Conservation (phyloP, 1,284 basidiomycete genomes). For the Sanghuangporus baumii region DNA sequence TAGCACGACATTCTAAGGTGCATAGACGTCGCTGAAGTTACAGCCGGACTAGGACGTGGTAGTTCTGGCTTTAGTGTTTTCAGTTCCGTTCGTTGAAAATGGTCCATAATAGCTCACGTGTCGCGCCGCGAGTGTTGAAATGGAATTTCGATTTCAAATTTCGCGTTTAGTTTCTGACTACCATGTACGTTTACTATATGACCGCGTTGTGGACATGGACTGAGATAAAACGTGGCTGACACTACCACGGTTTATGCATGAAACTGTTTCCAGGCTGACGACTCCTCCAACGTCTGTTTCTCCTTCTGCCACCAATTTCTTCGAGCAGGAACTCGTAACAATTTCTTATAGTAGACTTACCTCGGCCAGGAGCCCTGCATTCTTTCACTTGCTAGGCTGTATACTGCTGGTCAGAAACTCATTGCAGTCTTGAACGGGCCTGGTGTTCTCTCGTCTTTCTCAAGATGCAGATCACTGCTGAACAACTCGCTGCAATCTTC, state of each 20-base stretch:
- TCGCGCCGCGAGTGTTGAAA: too few relatives aligned
- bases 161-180: background rate
- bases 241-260: background rate
- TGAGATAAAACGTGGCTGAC: slow-evolving; percentile 1
- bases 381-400: background rate
- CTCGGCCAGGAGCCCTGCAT: slow-evolving; percentile 7
- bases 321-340: slow-evolving; percentile 11
- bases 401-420: background rate
- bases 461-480: slow-evolving; percentile 23
- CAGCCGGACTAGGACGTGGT: too few relatives aligned
- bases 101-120: too few relatives aligned
- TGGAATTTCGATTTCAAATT: background rate
- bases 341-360: background rate
- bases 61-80: too few relatives aligned
- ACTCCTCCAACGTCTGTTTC: background rate
- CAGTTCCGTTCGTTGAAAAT: too few relatives aligned
- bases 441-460: background rate
- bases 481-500: slow-evolving; percentile 28
- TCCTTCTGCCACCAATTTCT: background rate
- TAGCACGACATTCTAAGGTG: background rate
- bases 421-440: background rate
- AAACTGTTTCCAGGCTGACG: background rate
- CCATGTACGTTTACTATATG: background rate
- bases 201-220: background rate
- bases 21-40: background rate